Base-by-base conservation (phyloP, 1,284 basidiomycete species). In the Ustilago tritici region DNA sequence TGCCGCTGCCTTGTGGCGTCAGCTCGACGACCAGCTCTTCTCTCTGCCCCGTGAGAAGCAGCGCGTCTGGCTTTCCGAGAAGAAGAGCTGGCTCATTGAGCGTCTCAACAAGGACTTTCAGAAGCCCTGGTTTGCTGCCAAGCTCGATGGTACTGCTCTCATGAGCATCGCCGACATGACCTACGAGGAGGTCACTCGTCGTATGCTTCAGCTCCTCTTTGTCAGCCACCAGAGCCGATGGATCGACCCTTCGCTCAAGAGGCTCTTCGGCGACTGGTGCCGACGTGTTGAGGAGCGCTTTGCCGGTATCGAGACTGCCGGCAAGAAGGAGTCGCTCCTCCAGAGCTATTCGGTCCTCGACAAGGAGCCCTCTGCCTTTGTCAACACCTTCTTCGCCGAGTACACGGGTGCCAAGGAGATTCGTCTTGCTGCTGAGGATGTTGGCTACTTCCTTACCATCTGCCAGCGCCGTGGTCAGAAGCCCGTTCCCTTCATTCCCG, bases 401-500 rank as follows among this genome's bases (percentile, higher is more conserved):
- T 98, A 98, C 87, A 90, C 93, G 15, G 89, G 92, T 52, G 95
- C 94, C 14, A 91, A 90, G 55, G 89, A 91, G 78, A 95, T 97
- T 85, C 91, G 97, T 50, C 90, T 99, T 60, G 93, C 95, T n/a
- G 91, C 94, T 10, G 96, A 98, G 87, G 96, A 99, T 87, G 92
- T 93, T 76, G 93, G 94, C 0, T 99, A 92, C 89, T 98, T 99
- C 91, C 90, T 99, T 55, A 92, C 93, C 43, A 96, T 99, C 84
- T 90, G 93, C 50, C 95, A 98, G 87, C 91, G 97, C 63, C 94
- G 94, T 15, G 94, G 94, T 15, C 96, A 99, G 89, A 99, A 99
- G 89, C 97, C 97, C 0, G 95, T 93, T 9, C 97, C 96, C 1
- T 99, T 98, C 89, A 98, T 99, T 81, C 95, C 96, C n/a, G 92